A percentile compares a stretch with the other conserved stretches of the same genome.
These are phyloP conservation scores for Haberlea rhodopensis DNA, from an alignment of 257 asterid species.

Conservation along the genomic window DNA sequence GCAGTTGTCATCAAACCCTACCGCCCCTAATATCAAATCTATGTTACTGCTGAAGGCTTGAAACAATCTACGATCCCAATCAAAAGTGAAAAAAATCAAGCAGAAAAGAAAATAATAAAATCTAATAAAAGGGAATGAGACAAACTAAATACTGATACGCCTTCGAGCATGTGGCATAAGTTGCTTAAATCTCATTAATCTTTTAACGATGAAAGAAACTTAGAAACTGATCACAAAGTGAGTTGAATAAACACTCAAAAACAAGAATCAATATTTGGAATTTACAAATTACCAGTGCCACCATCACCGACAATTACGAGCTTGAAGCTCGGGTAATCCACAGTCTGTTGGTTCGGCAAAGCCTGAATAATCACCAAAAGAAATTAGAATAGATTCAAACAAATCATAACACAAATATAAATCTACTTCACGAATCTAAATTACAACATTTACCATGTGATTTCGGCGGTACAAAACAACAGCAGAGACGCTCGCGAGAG, in stretches of 20 bases:
- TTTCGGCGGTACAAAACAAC: background rate
- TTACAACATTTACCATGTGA: conserved; percentile 25
- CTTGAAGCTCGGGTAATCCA: conserved; percentile 77
- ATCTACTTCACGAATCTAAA: background rate
- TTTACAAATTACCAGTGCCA: conserved; percentile 50
- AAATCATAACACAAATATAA: background rate
- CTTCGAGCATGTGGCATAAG: background rate
- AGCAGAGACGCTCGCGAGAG: background rate
- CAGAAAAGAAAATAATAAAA: too few species aligned
- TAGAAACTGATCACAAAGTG: background rate
- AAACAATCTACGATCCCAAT: background rate
- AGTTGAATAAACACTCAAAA: background rate
- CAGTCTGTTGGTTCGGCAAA: conserved; percentile 70
- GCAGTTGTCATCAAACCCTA: conserved; percentile 11
- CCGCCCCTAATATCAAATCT: background rate
- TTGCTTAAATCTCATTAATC: background rate
- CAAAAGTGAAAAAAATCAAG: background rate
- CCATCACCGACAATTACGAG: conserved; percentile 82
- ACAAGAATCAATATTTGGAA: background rate
- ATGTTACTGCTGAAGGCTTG: background rate
- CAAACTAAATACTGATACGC: too few species aligned
- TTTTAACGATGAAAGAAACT: background rate
- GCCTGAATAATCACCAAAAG: conserved; percentile 33
- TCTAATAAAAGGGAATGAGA: too few species aligned
- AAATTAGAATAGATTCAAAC: background rate